phyloP scores from a whole-genome alignment of 202 grass and related monocot species.

The Schoenoplectus tabernaemontani region DNA sequence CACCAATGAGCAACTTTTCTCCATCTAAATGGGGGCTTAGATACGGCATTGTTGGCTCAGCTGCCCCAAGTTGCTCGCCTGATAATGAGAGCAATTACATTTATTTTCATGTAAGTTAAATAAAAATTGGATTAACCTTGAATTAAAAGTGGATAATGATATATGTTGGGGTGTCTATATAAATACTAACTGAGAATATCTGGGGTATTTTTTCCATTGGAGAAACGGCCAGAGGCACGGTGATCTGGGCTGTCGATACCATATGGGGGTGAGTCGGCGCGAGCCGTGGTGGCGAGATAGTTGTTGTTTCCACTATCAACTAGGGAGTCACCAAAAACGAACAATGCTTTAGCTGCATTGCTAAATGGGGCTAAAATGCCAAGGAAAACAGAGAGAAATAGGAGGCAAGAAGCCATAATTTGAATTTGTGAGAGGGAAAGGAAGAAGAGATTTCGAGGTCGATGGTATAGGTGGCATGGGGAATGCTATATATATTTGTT shows the following conservation, averaged over 20 bases:
- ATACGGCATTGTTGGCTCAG: slow-evolving; percentile 64
- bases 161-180: not conserved
- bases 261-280: slow-evolving; percentile 72
- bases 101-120: not conserved
- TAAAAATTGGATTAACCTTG: too few species aligned
- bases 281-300: slow-evolving; percentile 51
- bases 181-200: slow-evolving; percentile 75
- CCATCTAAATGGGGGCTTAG: slow-evolving; percentile 73
- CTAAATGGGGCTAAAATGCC: not conserved
- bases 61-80: slow-evolving; percentile 63
- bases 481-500: not conserved
- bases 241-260: slow-evolving; percentile 62
- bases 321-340: slow-evolving; percentile 84
- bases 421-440: not conserved
- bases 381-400: slow-evolving; percentile 18
- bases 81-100: not conserved
- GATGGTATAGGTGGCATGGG: not conserved
- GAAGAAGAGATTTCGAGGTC: not conserved
- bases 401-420: slow-evolving; percentile 30
- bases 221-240: slow-evolving; percentile 63
- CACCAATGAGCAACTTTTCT: slow-evolving; percentile 63
- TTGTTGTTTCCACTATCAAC: slow-evolving; percentile 99
- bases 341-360: slow-evolving; percentile 62
- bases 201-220: slow-evolving; percentile 73
- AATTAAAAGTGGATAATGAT: not conserved